Evolutionary conservation across 306 rosid species (phyloP).

Genomic region (Acacia melanoxylon): DNA sequence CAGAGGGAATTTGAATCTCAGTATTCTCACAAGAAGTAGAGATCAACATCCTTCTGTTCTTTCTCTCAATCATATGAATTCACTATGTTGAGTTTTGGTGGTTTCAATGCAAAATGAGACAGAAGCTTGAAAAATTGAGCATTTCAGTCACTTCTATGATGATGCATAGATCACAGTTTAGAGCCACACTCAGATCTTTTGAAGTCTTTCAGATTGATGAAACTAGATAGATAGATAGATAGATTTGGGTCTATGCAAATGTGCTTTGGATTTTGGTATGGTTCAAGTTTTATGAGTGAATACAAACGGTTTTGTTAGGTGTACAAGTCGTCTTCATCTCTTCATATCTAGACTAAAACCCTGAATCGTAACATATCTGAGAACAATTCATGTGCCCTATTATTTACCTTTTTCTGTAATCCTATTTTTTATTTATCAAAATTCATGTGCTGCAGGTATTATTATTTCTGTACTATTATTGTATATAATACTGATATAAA

Average conservation of each 20-base stretch:
- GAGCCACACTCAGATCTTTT: not conserved
- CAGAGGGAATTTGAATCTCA: conserved; percentile 55
- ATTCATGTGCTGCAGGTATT: not conserved
- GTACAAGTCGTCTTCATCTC: not conserved
- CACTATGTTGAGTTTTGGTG: not conserved
- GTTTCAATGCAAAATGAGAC: conserved; percentile 13
- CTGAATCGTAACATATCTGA: not conserved
- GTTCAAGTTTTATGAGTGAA: not conserved
- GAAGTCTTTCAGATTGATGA: not conserved
- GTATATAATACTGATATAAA: not conserved
- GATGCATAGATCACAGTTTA: conserved; percentile 1
- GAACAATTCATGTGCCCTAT: not conserved
- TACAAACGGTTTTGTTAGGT: not conserved
- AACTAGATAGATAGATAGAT: too few relatives aligned
- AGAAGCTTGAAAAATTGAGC: not conserved
- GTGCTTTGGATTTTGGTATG: not conserved
- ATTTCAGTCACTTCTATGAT: conserved; percentile 9
- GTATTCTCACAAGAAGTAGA: conserved; percentile 48
- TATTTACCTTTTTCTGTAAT: not conserved
- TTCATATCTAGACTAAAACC: too few relatives aligned
- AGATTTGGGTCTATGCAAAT: too few relatives aligned
- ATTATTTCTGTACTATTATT: not conserved
- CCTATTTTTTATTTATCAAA: not conserved
- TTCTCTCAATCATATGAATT: conserved; percentile 1
- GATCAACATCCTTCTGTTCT: not conserved